Base-by-base conservation (phyloP, 345 rosid genomes). In the Raphanus sativus region DNA sequence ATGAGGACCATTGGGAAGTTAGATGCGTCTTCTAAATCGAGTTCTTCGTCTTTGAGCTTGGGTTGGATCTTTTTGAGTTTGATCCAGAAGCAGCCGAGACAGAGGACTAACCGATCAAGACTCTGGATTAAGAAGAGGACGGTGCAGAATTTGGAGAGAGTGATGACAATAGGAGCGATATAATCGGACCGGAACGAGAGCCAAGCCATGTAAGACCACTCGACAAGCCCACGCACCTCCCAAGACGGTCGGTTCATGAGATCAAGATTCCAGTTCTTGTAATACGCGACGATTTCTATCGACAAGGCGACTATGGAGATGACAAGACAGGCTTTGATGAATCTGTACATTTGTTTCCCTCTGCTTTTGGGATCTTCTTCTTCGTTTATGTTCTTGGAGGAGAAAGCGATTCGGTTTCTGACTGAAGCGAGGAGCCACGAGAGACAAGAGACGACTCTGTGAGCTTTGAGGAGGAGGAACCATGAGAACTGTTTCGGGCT, bases 191-290 rank as follows among this genome's bases (percentile, higher is more conserved):
- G 58, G 16, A 52, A 52, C 58, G 58, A 52, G 58, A 52, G 58
- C 58, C 58, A 52, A 52, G 58, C 58, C 58, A 52, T 16, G 58
- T 52, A 52, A 52, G 58, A 52, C 58, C 58, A 52, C 25, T 52
- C 58, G 4, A 52, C 58, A 2, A 52, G 58, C 25, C 58, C 58
- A 17, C 2, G 7, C 6, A 52, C 58, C 4, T 52, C 58, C 58
- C 58, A 52, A 52, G 58, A 52, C 58, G 58, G 58, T 52, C 58
- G 58, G 58, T 52, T 52, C 6, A 52, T 52, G 58, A 52, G 58
- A 52, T 52, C 58, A 2, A 52, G 58, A 16, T 52, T 52, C 58
- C 58, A 52, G 24, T 52, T 52, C 58, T 52, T 52, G 58, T 52
- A 52, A 52, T 52, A 16, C 0, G 58, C 58, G 1, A 52, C 58